Base-by-base conservation (phyloP, 352 stramenopile genomes). In the Peronospora belbahrii region DNA sequence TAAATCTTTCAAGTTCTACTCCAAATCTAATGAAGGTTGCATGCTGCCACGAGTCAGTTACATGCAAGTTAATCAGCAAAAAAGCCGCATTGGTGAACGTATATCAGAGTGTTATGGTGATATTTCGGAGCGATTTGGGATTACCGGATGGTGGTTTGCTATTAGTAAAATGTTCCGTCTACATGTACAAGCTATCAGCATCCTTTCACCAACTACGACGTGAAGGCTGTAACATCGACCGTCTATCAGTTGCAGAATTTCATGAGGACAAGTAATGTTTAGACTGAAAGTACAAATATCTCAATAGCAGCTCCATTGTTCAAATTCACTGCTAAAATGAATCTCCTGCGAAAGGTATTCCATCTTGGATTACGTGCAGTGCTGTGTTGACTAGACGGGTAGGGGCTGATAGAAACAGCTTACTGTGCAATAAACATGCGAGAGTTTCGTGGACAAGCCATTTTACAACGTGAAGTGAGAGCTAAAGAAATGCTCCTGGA, bases 91-190 rank as follows among this genome's bases (percentile, higher is more conserved):
- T 27, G 23, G 3, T 27, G 6, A 4, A 27, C 9, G 23, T 27
- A 27, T 27, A 27, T 27, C 23, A 27, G 4, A 27, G 23, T 6
- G 30, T 59, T 43, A 59, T 59, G 39, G 33, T 53, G 50, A 58
- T 48, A 25, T 19, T 42, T 36, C 47, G 18, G 17, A 48, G 42
- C 11, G 50, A 59, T 59, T 59, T 59, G 50, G 30, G 50, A 48
- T 52, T 57, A 57, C 46, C 20, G 10, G 42, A 27, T 27, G 18
- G 23, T 4, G 23, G 23, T 27, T 27, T 7, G 23, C 23, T 27
- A 7, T 27, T 7, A 27, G 3, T 6, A 4, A 27, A 2, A 7
- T 27, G 2, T 4, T 4, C 3, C 6, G 22, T 25, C 6, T 25
- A n/a, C n/a, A n/a, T n/a, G n/a, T 25, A 6, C 6, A 6, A 25